These are phyloP conservation scores for Ammopiptanthus mongolicus DNA, from an alignment of 306 rosid genomes.

Conservation along the genomic window DNA sequence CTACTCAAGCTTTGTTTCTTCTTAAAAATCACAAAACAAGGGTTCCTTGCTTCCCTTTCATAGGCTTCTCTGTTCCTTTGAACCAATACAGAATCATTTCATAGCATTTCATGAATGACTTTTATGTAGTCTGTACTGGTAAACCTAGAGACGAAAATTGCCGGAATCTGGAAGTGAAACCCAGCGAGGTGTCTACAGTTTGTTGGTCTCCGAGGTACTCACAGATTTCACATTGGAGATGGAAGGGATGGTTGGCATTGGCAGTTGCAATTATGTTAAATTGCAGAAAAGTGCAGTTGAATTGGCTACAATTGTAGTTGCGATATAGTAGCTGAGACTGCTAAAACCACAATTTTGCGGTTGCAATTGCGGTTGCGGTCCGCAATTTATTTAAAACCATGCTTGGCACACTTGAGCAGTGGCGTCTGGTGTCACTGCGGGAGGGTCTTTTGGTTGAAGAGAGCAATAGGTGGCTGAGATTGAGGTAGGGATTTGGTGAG, in stretches of 20 bases:
- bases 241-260: slow-evolving; percentile 9
- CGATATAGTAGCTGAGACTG: neutral
- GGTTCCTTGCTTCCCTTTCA: neutral
- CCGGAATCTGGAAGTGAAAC: neutral
- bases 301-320: neutral
- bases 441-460: slow-evolving; percentile 56
- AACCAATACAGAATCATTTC: neutral
- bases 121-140: neutral
- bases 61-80: neutral
- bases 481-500: slow-evolving; percentile 23
- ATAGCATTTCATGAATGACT: neutral
- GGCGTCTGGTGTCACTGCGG: slow-evolving; percentile 52
- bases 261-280: neutral
- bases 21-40: neutral
- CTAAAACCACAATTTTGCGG: neutral
- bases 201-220: neutral
- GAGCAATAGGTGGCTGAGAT: slow-evolving; percentile 22
- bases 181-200: neutral
- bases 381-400: neutral
- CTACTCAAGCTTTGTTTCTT: neutral
- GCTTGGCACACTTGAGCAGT: slow-evolving; percentile 41
- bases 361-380: neutral
- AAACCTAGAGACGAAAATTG: neutral
- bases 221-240: neutral
- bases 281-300: neutral